Percentiles rank a stretch among this genome's conserved stretches.
Evolutionary conservation across 495 filamentous ascomycete genomes (phyloP).

Genomic region (Neurospora hispaniola): DNA sequence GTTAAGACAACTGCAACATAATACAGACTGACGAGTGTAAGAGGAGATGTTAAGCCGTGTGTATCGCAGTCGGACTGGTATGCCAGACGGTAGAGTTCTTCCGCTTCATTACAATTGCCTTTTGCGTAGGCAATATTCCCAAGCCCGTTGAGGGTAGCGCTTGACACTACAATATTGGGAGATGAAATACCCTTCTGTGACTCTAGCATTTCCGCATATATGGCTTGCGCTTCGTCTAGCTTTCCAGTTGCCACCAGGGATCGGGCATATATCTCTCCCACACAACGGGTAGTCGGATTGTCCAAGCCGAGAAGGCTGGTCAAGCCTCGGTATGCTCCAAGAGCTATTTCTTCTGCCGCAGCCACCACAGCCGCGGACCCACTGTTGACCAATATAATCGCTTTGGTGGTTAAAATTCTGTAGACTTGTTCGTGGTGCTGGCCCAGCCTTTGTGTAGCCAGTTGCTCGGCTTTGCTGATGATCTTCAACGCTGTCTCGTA

Average conservation of each 20-base stretch:
- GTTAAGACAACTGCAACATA: rapidly evolving
- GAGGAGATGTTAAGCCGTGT: not conserved
- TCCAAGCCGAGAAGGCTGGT: not conserved
- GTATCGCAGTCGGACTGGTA: not conserved
- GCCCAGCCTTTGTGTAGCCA: too few species aligned
- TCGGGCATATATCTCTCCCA: not conserved
- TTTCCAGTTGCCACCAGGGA: not conserved
- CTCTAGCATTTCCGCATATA: not conserved
- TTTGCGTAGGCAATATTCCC: not conserved
- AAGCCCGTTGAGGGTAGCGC: not conserved
- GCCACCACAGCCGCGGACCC: too few species aligned
- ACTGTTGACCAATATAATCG: rapidly evolving
- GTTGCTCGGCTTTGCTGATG: too few species aligned
- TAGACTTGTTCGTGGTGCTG: not conserved
- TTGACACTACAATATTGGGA: too few species aligned
- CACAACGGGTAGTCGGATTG: not conserved
- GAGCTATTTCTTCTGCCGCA: not conserved
- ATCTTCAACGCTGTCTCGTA: too few species aligned
- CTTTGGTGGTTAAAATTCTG: not conserved
- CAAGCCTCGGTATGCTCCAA: not conserved
- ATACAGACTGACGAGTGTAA: not conserved
- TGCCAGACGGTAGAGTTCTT: not conserved
- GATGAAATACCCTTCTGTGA: too few species aligned
- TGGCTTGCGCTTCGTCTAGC: not conserved
- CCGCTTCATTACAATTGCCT: not conserved